Conservation (phyloP, 2,329 filamentous ascomycete genomes). For the Penicillium decumbens region DNA sequence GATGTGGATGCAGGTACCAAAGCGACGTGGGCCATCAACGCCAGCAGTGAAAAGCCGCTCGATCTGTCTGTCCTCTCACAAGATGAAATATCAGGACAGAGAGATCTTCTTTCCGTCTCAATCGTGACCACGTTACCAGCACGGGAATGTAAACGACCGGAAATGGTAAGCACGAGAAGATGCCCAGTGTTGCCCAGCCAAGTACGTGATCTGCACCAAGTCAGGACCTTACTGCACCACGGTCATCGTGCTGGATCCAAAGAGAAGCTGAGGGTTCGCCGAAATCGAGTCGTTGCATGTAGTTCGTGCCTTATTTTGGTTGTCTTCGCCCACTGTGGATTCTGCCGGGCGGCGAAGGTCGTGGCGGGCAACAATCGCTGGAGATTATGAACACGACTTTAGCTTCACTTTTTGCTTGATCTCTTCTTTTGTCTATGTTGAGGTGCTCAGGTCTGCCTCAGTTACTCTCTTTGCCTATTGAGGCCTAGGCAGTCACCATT, state of each 20-base stretch:
- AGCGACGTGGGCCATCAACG: slow-evolving; percentile 15
- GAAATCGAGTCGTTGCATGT: slow-evolving; percentile 1
- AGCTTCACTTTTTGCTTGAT: not conserved
- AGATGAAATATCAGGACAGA: not conserved
- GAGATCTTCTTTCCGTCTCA: slow-evolving; percentile 11
- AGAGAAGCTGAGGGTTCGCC: not conserved
- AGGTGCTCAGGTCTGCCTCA: not conserved
- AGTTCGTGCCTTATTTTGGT: slow-evolving; percentile 23
- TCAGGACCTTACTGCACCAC: slow-evolving; percentile 6
- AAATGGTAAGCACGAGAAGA: slow-evolving; percentile 17
- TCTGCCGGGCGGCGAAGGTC: slow-evolving; percentile 25
- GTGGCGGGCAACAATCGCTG: slow-evolving; percentile 23
- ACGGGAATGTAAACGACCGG: slow-evolving; percentile 24
- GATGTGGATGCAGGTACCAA: slow-evolving; percentile 14
- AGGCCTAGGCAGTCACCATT: not conserved
- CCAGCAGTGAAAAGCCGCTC: not conserved
- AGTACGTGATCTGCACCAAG: slow-evolving; percentile 11
- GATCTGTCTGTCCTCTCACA: not conserved
- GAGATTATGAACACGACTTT: not conserved
- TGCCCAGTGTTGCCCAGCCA: slow-evolving; percentile 2
- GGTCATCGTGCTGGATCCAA: slow-evolving; percentile 5
- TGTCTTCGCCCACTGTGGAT: slow-evolving; percentile 13
- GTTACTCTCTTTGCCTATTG: not conserved
- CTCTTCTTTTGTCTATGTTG: not conserved
- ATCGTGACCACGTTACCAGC: slow-evolving; percentile 7